phyloP scores from a whole-genome alignment of 1,139 yeast species.

The Nadsonia starkeyi-henricii region DNA sequence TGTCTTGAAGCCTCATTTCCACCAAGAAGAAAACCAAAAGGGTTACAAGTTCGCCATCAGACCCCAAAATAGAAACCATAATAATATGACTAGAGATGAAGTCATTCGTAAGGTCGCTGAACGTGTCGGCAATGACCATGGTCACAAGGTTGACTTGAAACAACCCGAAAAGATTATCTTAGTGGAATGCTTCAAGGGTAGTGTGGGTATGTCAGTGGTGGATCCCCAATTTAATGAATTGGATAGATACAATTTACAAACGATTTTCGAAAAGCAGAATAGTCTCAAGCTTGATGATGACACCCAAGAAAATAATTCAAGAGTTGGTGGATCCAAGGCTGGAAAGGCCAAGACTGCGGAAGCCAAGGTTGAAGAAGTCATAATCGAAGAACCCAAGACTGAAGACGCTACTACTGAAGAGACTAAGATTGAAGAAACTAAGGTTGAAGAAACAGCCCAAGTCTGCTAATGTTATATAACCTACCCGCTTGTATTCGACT shows the following conservation, averaged over 20 bases:
- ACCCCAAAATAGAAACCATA: conserved; percentile 66
- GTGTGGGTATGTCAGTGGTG: conserved; percentile 34
- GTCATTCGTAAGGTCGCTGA: conserved; percentile 62
- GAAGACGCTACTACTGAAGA: too few species aligned
- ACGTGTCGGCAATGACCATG: conserved; percentile 52
- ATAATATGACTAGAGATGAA: conserved; percentile 50
- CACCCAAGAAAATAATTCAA: not conserved
- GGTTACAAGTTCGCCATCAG: conserved; percentile 63
- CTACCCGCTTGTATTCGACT: too few species aligned
- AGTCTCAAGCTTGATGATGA: not conserved
- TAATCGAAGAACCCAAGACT: not conserved
- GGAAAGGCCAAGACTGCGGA: not conserved
- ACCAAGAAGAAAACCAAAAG: conserved; percentile 32
- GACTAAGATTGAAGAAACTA: too few species aligned
- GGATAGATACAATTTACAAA: conserved; percentile 49
- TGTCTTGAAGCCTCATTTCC: conserved; percentile 59
- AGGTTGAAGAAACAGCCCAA: too few species aligned
- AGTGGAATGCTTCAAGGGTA: conserved; percentile 66
- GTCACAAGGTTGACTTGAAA: conserved; percentile 71
- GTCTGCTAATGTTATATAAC: too few species aligned
- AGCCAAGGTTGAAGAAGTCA: not conserved
- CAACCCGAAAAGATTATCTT: conserved; percentile 64
- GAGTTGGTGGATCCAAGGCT: not conserved
- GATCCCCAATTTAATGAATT: conserved; percentile 38
- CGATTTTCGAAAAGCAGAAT: conserved; percentile 31